Percentiles rank a stretch among this genome's conserved stretches.
These are phyloP conservation scores for Tolypocladium guangdongense DNA, from an alignment of 2,329 filamentous ascomycete species.

Conservation along the genomic window DNA sequence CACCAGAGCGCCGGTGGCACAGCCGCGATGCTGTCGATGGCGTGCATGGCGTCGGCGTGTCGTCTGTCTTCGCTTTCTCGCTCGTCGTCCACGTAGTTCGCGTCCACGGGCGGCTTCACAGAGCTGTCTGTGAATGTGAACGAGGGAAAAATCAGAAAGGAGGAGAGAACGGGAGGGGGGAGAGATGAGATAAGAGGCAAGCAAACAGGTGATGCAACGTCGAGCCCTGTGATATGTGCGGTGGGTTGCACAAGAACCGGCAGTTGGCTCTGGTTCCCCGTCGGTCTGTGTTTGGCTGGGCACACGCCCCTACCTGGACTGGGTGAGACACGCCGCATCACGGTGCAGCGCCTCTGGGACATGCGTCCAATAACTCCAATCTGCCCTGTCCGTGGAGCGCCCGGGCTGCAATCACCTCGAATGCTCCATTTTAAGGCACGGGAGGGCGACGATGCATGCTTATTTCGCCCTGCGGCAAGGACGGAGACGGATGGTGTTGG, in stretches of 20 bases:
- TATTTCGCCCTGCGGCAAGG: not conserved
- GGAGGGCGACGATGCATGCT: not conserved
- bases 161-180: not conserved
- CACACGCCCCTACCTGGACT: not conserved
- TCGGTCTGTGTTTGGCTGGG: not conserved
- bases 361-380: not conserved
- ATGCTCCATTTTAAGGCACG: not conserved
- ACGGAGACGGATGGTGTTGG: not conserved
- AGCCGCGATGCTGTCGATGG: not conserved
- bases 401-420: not conserved
- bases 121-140: not conserved
- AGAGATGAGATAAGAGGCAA: too few relatives aligned
- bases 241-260: not conserved
- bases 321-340: not conserved
- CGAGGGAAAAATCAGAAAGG: too few relatives aligned
- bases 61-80: not conserved
- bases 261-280: not conserved
- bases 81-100: not conserved
- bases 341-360: not conserved
- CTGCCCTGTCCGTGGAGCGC: not conserved
- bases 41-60: not conserved
- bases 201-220: not conserved
- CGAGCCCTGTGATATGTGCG: not conserved
- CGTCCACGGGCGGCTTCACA: not conserved
- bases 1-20: conserved; percentile 23